Base-by-base conservation (phyloP, 2,329 filamentous ascomycete genomes). In the Colletotrichum graminicola region DNA sequence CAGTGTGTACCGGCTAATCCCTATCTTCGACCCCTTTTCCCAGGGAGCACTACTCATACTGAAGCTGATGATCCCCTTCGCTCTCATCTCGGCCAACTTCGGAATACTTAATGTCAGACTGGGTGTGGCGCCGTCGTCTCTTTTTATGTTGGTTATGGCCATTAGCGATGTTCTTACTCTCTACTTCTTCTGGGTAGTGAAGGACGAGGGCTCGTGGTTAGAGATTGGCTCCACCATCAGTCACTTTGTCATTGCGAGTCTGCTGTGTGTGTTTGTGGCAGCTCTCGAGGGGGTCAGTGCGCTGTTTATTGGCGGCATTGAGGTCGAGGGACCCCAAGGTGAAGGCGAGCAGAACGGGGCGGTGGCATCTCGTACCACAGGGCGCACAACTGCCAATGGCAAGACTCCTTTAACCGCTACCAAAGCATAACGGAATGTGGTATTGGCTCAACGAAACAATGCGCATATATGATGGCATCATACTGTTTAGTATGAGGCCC, bases 201-300 rank as follows among this genome's bases (percentile, higher is more conserved):
- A 93, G 77, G 96, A 99, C 76, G 96, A 99, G 79, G 96, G 96
- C 0, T 96, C 93, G 29, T 99, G 96, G 96, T 83, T 99, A 71
- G 96, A 99, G 79, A 99, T 99, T 79, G 96, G 96, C 41, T 97
- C 94, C 36, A 98, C 94, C 4, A 99, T 99, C 75, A 97, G 90
- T 77, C 95, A 98, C 80, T 99, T 98, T 81, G 90, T 91, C 73
- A 98, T 99, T 82, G 95, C 94, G 23, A 98, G 94, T 80, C 80
- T 94, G 76, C 79, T 98, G 55, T 96, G 94, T 75, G 91, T 97
- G 11, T 99, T 99, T 83, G 94, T 99, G 54, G 94, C 94, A 0
- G 90, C 88, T 18, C 83, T 99, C 56, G 96, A 99, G 83, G 91
- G 92, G 21, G 89, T 97, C 4, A 97, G 94, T 78, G 93, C 93